Percentiles rank a stretch among this genome's conserved stretches.
These are phyloP conservation scores for Solanum bulbocastanum DNA, from an alignment of 257 asterid genomes.

Conservation along the genomic window DNA sequence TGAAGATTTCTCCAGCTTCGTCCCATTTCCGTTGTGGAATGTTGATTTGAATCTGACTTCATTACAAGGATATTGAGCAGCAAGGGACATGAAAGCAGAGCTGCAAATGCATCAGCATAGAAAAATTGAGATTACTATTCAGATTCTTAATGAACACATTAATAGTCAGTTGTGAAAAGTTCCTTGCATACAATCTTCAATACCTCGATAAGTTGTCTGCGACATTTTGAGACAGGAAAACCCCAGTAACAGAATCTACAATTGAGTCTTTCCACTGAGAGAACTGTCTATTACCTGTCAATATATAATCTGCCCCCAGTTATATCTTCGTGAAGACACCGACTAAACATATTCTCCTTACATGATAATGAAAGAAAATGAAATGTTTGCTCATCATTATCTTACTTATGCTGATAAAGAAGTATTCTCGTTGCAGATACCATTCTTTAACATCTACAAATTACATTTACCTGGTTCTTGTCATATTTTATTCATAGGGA, in stretches of 20 bases:
- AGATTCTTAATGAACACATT: not conserved
- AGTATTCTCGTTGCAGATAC: not conserved
- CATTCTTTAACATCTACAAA: not conserved
- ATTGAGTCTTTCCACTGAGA: constrained; percentile 80
- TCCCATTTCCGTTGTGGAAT: not conserved
- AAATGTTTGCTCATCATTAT: not conserved
- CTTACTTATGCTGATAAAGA: not conserved
- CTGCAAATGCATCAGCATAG: constrained; percentile 25
- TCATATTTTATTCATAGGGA: not conserved
- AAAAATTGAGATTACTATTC: not conserved
- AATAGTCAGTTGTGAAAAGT: not conserved
- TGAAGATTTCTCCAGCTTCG: not conserved
- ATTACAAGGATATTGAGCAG: constrained; percentile 35
- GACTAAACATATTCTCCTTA: not conserved
- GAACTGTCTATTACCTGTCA: constrained; percentile 58
- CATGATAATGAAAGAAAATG: not conserved
- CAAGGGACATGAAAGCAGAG: constrained; percentile 69
- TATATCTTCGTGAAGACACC: not conserved
- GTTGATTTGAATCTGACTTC: not conserved
- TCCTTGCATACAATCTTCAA: not conserved
- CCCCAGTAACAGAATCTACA: constrained; percentile 74
- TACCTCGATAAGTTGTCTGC: constrained; percentile 74
- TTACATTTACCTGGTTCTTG: not conserved
- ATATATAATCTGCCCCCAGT: not conserved
- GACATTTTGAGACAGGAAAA: constrained; percentile 71